Percentiles rank a stretch among this genome's conserved stretches.
These are phyloP conservation scores for Neoarthrinium moseri DNA, from an alignment of 2,329 filamentous ascomycete species.

Conservation along the genomic window DNA sequence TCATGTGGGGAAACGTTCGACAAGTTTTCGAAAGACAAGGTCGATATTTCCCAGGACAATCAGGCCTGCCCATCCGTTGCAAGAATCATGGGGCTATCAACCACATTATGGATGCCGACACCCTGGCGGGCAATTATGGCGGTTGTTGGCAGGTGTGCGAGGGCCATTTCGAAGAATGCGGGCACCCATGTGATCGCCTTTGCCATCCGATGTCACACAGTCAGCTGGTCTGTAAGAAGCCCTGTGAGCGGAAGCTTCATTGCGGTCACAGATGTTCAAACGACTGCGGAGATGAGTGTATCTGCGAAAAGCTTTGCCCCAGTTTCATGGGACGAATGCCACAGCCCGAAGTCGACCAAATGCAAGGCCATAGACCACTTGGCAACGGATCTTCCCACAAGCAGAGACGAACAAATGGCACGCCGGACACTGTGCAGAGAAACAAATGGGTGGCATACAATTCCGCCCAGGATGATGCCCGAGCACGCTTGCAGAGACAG, in stretches of 20 bases:
- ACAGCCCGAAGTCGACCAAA: not conserved
- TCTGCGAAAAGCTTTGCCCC: conserved; percentile 12
- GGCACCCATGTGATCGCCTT: conserved; percentile 24
- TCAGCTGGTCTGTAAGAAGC: conserved; percentile 22
- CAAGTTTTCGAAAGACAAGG: conserved; percentile 37
- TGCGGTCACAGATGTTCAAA: conserved; percentile 25
- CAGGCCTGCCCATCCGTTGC: conserved; percentile 63
- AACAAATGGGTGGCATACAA: not conserved
- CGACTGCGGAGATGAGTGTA: conserved; percentile 25
- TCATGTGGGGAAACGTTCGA: conserved; percentile 39
- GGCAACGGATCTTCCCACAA: not conserved
- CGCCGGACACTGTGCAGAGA: not conserved
- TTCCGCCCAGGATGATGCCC: not conserved
- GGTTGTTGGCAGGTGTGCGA: conserved; percentile 23
- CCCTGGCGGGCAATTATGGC: conserved; percentile 43
- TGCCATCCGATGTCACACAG: conserved; percentile 29
- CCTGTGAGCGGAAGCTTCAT: conserved; percentile 21
- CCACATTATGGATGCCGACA: conserved; percentile 48
- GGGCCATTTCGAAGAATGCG: conserved; percentile 20
- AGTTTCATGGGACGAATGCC: not conserved
- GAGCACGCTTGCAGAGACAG: not conserved
- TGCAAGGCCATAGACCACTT: not conserved
- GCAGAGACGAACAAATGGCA: not conserved
- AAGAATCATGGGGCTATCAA: conserved; percentile 52
- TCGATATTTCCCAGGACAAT: conserved; percentile 23